These are phyloP conservation scores for Starmerella stigmatis DNA, from an alignment of 805 yeast genomes.

Conservation along the genomic window DNA sequence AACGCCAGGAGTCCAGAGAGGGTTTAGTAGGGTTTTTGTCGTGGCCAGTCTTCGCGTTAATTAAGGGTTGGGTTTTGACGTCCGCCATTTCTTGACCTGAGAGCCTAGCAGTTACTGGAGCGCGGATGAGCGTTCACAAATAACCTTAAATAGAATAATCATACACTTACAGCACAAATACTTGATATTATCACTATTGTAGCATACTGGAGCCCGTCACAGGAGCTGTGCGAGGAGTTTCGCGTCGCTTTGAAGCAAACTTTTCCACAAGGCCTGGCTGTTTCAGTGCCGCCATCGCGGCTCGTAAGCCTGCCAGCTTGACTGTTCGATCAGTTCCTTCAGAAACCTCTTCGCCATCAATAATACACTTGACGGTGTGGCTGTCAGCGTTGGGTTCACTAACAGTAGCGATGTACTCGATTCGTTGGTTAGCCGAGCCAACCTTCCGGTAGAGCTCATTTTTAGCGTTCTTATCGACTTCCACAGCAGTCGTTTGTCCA, in stretches of 20 bases:
- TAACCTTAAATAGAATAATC: too few relatives aligned
- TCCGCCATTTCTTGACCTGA: background rate
- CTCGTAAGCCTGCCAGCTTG: slow-evolving; percentile 71
- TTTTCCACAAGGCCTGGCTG: slow-evolving; percentile 52
- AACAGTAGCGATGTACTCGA: slow-evolving; percentile 39
- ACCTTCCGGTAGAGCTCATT: slow-evolving; percentile 57
- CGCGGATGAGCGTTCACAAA: too few relatives aligned
- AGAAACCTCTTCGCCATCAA: slow-evolving; percentile 58
- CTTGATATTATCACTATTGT: too few relatives aligned
- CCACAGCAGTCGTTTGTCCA: slow-evolving; percentile 25
- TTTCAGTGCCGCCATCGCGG: slow-evolving; percentile 70
- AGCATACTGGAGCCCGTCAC: slow-evolving; percentile 33
- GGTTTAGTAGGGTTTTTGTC: background rate
- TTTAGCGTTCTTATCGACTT: slow-evolving; percentile 57
- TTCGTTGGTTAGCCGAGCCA: slow-evolving; percentile 60
- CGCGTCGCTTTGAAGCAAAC: slow-evolving; percentile 47
- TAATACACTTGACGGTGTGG: slow-evolving; percentile 53
- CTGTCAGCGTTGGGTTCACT: slow-evolving; percentile 36
- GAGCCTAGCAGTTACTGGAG: too few relatives aligned
- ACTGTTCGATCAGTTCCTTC: slow-evolving; percentile 57
- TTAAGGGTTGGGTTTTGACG: background rate
- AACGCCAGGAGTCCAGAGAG: background rate
- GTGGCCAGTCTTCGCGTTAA: background rate
- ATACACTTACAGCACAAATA: too few relatives aligned
- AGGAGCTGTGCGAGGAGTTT: slow-evolving; percentile 19